Conservation (phyloP, 345 rosid species). For the Capsella bursapastoris region DNA sequence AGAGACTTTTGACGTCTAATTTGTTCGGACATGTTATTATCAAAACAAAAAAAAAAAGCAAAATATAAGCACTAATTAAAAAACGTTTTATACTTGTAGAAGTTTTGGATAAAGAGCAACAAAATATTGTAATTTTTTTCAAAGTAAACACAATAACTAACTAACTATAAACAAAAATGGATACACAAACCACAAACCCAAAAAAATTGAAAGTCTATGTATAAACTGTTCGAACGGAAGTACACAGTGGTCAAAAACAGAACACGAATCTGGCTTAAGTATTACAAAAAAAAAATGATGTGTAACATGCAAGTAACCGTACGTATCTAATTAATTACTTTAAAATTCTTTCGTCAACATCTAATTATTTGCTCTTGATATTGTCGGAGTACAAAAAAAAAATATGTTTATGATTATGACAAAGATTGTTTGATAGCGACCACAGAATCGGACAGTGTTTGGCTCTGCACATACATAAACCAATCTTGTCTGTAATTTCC, state of each 20-base stretch:
- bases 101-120: neutral
- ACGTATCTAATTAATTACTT: constrained; percentile 8
- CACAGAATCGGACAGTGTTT: constrained; percentile 35
- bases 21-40: constrained; percentile 31
- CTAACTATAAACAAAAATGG: neutral
- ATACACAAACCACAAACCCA: neutral
- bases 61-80: no score
- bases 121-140: no score
- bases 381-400: neutral
- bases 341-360: neutral
- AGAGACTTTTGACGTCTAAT: constrained; percentile 31
- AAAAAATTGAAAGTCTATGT: neutral
- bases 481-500: constrained; percentile 29
- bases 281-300: neutral
- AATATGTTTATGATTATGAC: constrained; percentile 10
- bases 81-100: neutral
- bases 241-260: constrained; percentile 19
- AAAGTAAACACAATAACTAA: neutral
- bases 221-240: constrained; percentile 7
- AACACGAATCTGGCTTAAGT: neutral
- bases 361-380: constrained; percentile 2
- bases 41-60: no score
- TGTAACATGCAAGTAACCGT: constrained; percentile 1
- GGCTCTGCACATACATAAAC: constrained; percentile 20
- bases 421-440: constrained; percentile 31